Conservation (phyloP, 2,329 filamentous ascomycete genomes). For the Metarhizium humberi region DNA sequence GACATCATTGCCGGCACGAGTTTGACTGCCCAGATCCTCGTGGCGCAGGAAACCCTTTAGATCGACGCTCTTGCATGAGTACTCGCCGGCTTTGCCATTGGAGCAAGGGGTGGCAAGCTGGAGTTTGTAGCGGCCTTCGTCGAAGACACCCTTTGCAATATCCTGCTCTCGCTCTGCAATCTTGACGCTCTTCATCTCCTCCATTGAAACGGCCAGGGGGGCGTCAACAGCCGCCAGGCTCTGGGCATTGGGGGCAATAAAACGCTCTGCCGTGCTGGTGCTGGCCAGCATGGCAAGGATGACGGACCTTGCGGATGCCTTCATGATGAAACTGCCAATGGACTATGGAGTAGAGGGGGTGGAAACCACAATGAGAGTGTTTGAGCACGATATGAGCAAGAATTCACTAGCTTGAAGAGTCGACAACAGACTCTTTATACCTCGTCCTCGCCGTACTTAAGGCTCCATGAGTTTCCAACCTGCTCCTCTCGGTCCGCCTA, state of each 20-base stretch:
- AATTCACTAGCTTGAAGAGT: not conserved
- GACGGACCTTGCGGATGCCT: not conserved
- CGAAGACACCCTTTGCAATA: conserved; percentile 5
- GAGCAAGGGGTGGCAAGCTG: conserved; percentile 12
- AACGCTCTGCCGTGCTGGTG: not conserved
- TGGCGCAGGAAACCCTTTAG: conserved; percentile 28
- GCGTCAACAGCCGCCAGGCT: not conserved
- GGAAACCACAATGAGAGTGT: not conserved
- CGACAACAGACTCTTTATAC: not conserved
- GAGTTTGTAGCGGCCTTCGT: conserved; percentile 7
- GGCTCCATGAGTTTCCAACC: not conserved
- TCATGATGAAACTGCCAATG: not conserved
- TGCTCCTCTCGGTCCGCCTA: too few species aligned
- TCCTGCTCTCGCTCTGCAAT: not conserved
- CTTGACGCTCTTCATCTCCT: not conserved
- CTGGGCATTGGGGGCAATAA: not conserved
- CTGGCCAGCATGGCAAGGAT: not conserved
- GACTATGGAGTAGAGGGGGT: not conserved
- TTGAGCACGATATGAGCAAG: not conserved
- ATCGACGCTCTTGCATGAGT: conserved; percentile 28
- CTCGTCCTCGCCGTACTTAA: not conserved
- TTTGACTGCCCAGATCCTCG: conserved; percentile 25
- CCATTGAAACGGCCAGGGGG: not conserved
- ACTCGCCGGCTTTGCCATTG: conserved; percentile 23
- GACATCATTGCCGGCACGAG: conserved; percentile 27